Evolutionary conservation across 768 basidiomycete genomes (phyloP).

Genomic region (Termitomyces sp.): DNA sequence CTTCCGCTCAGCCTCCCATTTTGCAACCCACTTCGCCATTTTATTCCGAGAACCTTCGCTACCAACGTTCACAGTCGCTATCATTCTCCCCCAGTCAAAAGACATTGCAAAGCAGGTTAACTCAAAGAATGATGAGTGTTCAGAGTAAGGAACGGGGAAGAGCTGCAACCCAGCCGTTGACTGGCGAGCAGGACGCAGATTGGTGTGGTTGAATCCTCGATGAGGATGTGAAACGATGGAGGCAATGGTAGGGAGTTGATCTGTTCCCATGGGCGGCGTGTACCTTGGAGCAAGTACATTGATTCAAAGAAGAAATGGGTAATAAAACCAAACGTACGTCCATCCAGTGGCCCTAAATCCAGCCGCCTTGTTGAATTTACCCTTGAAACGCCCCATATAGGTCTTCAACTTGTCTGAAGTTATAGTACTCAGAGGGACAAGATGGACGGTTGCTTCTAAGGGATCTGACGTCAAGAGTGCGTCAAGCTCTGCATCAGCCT

Average conservation of each 20-base stretch:
- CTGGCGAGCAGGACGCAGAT: constrained; percentile 64
- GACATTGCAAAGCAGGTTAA: constrained; percentile 93
- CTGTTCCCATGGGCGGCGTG: constrained; percentile 56
- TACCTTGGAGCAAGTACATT: constrained; percentile 37
- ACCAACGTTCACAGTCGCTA: constrained; percentile 91
- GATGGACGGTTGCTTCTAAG: constrained; percentile 70
- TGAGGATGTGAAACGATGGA: constrained; percentile 64
- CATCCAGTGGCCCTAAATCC: constrained; percentile 95
- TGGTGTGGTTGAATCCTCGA: constrained; percentile 60
- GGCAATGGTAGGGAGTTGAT: constrained; percentile 57
- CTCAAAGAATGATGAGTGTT: constrained; percentile 95
- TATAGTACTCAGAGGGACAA: constrained; percentile 75
- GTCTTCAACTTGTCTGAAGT: constrained; percentile 68
- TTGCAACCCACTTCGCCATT: constrained; percentile 86
- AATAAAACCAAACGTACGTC: constrained; percentile 56
- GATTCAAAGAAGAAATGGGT: background rate
- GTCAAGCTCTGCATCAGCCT: constrained; percentile 80
- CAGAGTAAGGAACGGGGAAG: constrained; percentile 88
- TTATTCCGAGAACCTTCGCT: constrained; percentile 67
- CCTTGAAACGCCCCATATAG: constrained; percentile 73
- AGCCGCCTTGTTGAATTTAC: constrained; percentile 62
- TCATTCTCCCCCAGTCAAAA: constrained; percentile 80
- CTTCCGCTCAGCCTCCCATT: constrained; percentile 83
- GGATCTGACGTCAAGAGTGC: constrained; percentile 74
- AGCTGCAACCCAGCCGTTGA: constrained; percentile 66